These are phyloP conservation scores for Letharia columbiana DNA, from an alignment of 495 filamentous ascomycete species.

Conservation along the genomic window DNA sequence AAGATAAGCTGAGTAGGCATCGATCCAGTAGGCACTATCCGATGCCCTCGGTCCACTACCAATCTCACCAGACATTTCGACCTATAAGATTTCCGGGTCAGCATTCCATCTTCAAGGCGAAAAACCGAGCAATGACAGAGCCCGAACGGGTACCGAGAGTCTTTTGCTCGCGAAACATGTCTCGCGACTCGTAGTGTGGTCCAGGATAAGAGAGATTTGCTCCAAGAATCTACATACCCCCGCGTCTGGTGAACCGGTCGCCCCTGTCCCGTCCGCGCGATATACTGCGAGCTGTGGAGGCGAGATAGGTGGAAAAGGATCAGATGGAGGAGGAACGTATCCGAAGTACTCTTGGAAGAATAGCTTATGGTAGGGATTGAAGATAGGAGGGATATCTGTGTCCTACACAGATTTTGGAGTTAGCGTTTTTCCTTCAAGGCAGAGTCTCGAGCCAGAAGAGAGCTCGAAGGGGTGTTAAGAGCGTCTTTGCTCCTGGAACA, in stretches of 20 bases:
- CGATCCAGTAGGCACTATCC: slow-evolving; percentile 38
- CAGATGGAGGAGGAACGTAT: slow-evolving; percentile 35
- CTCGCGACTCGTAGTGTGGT: not conserved
- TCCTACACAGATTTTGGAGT: slow-evolving; percentile 11
- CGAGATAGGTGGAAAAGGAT: slow-evolving; percentile 35
- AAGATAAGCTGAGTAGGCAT: slow-evolving; percentile 33
- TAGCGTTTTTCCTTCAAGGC: not conserved
- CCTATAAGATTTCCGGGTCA: not conserved
- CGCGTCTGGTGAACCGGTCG: slow-evolving; percentile 27
- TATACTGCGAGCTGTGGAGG: slow-evolving; percentile 37
- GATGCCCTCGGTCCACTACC: slow-evolving; percentile 34
- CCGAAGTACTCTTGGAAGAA: slow-evolving; percentile 31
- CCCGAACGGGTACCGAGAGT: not conserved
- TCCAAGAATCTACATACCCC: slow-evolving; percentile 7
- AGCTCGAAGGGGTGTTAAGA: not conserved
- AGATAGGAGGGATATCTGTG: slow-evolving; percentile 33
- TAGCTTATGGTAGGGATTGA: slow-evolving; percentile 39
- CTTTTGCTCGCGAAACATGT: not conserved
- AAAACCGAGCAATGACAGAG: not conserved
- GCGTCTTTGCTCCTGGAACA: not conserved
- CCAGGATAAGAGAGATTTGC: not conserved
- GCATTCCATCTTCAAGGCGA: not conserved
- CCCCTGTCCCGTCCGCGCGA: slow-evolving; percentile 27
- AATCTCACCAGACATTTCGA: slow-evolving; percentile 34
- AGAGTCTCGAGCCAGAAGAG: not conserved